Percentiles rank a stretch among this genome's conserved stretches.
Conservation (phyloP, 2,329 filamentous ascomycete genomes). For the Nothophaeocryptopus gaeumannii region DNA sequence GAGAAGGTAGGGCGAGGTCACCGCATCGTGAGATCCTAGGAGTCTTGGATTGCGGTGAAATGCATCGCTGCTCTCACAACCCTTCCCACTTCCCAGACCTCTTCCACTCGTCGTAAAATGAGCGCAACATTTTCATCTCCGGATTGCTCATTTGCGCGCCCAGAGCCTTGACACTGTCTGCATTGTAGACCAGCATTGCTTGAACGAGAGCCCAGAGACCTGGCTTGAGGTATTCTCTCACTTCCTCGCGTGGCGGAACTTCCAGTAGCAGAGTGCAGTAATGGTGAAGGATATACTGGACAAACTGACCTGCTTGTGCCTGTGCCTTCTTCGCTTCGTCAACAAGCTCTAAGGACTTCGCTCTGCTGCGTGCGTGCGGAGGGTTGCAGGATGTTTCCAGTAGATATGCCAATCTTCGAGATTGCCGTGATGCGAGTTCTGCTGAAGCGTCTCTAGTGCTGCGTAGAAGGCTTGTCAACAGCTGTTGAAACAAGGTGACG, state of each 20-base stretch:
- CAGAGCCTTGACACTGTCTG: constrained; percentile 50
- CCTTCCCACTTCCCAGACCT: constrained; percentile 36
- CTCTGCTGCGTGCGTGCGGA: constrained; percentile 46
- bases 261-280: constrained; percentile 55
- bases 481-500: constrained; percentile 52
- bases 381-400: constrained; percentile 62
- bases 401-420: constrained; percentile 52
- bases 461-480: constrained; percentile 57
- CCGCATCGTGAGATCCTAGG: too few species aligned
- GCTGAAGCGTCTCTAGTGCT: constrained; percentile 17
- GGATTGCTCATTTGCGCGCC: constrained; percentile 53
- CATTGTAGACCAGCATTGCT: constrained; percentile 45
- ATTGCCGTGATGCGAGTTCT: constrained; percentile 39
- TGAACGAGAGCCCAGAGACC: constrained; percentile 54
- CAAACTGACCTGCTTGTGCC: constrained; percentile 55
- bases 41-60: too few species aligned
- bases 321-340: constrained; percentile 60
- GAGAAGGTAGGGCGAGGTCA: too few species aligned
- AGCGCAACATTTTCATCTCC: constrained; percentile 52
- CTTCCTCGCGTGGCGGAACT: constrained; percentile 48
- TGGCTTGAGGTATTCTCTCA: constrained; percentile 52
- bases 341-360: constrained; percentile 42
- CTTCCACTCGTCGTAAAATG: constrained; percentile 52
- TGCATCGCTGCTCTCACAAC: background rate
- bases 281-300: constrained; percentile 57